Percentiles rank a stretch among this genome's conserved stretches.
phyloP scores from a whole-genome alignment of 1,139 yeast species.

The Nakaseomyces delphensis region DNA sequence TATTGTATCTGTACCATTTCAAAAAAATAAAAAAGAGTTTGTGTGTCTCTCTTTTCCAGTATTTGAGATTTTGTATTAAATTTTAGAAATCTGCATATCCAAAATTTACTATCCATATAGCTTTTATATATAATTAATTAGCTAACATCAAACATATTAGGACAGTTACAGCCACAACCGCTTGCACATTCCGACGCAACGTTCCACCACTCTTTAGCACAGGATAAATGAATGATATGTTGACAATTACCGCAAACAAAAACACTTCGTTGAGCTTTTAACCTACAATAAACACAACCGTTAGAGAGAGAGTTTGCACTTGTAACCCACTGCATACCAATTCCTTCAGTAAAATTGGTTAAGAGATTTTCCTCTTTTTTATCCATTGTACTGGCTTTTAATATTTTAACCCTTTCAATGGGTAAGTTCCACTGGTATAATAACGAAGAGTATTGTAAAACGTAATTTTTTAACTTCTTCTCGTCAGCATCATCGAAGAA shows the following conservation, averaged over 20 bases:
- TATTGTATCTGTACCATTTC: slow-evolving; percentile 1
- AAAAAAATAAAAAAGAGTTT: background rate
- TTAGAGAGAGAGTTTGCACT: slow-evolving; percentile 11
- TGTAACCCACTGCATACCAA: slow-evolving; percentile 21
- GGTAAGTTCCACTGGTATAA: slow-evolving; percentile 79
- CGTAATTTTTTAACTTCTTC: slow-evolving; percentile 41
- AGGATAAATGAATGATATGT: slow-evolving; percentile 67
- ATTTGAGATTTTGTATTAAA: no score
- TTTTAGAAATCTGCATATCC: no score
- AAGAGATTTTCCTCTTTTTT: slow-evolving; percentile 7
- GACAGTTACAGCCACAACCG: slow-evolving; percentile 83
- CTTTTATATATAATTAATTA: no score
- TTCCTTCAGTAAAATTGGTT: slow-evolving; percentile 19
- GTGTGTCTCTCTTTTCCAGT: background rate
- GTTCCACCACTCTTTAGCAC: slow-evolving; percentile 81
- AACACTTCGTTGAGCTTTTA: slow-evolving; percentile 51
- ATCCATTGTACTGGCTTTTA: slow-evolving; percentile 52
- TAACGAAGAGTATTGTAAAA: slow-evolving; percentile 73
- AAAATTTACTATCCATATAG: no score
- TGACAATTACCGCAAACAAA: slow-evolving; percentile 67
- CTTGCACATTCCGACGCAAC: slow-evolving; percentile 61
- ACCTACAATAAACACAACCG: slow-evolving; percentile 58
- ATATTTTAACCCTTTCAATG: slow-evolving; percentile 62
- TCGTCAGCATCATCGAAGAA: slow-evolving; percentile 43
- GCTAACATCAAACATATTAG: slow-evolving; percentile 29